A percentile compares a stretch with the other conserved stretches of the same genome.
Conservation (phyloP, 768 basidiomycete species). For the Macrolepiota fuliginosa region DNA sequence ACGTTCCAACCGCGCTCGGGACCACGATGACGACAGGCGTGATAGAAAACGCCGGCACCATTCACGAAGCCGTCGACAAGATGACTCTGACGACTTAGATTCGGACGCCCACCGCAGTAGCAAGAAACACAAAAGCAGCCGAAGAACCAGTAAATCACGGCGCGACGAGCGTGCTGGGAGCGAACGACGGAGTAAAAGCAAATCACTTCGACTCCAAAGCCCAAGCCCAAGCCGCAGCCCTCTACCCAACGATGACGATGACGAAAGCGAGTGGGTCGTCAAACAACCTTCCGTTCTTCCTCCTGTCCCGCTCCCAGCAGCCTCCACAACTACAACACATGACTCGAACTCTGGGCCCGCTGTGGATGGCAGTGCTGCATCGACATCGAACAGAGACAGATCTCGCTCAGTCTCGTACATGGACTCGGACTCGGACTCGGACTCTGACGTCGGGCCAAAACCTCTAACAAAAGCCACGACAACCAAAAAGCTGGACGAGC, state of each 20-base stretch:
- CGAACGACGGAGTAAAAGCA: conserved; percentile 4
- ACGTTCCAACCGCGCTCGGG: conserved; percentile 46
- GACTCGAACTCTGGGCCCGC: background rate
- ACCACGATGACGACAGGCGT: conserved; percentile 37
- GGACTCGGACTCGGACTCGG: conserved; percentile 42
- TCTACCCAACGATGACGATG: conserved; percentile 28
- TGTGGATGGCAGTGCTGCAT: background rate
- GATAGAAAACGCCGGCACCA: conserved; percentile 29
- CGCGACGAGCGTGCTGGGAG: background rate
- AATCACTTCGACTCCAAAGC: conserved; percentile 13
- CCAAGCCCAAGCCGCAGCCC: conserved; percentile 30
- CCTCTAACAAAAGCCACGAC: conserved; percentile 46
- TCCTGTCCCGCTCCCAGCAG: conserved; percentile 12
- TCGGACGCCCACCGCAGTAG: conserved; percentile 35
- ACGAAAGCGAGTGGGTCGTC: conserved; percentile 22
- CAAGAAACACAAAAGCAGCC: conserved; percentile 20
- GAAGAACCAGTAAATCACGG: conserved; percentile 19
- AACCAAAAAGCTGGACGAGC: conserved; percentile 67
- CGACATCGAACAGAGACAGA: conserved; percentile 1
- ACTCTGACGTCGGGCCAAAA: conserved; percentile 78
- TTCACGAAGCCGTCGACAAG: conserved; percentile 6
- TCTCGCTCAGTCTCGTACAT: background rate
- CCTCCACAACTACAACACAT: background rate
- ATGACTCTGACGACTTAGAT: conserved; percentile 27
- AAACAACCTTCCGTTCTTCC: conserved; percentile 6